These are phyloP conservation scores for Phytophthora vignae DNA, from an alignment of 352 stramenopile species.

Conservation along the genomic window DNA sequence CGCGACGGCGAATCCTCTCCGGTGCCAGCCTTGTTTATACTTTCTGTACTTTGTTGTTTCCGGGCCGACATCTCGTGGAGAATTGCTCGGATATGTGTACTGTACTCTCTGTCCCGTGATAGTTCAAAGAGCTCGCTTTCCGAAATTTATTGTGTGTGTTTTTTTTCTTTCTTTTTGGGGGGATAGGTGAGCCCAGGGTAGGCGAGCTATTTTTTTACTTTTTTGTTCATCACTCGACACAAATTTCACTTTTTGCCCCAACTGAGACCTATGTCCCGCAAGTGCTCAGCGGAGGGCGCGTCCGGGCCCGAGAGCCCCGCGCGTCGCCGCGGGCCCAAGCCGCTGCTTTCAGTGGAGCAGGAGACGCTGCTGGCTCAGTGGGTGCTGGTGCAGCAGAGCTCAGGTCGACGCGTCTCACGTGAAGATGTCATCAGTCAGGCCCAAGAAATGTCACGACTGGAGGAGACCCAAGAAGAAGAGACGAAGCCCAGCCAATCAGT, in stretches of 20 bases:
- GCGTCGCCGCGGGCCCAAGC: slow-evolving; percentile 29
- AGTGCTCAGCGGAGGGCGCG: neutral
- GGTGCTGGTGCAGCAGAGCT: slow-evolving; percentile 14
- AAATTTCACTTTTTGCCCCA: neutral
- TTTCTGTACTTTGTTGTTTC: no score
- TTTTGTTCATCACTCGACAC: no score
- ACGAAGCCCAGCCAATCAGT: slow-evolving; percentile 9
- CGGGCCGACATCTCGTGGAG: no score
- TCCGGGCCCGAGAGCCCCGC: slow-evolving; percentile 1
- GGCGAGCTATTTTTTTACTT: no score
- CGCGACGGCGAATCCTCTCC: no score
- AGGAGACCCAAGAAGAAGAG: neutral
- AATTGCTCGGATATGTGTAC: no score
- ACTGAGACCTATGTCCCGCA: slow-evolving; percentile 2
- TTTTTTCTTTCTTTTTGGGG: no score
- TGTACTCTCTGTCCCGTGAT: no score
- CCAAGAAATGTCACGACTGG: slow-evolving; percentile 16
- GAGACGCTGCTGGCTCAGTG: slow-evolving; percentile 24
- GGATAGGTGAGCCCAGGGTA: no score
- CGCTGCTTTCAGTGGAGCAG: slow-evolving; percentile 16
- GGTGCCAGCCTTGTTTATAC: no score
- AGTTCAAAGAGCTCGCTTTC: no score
- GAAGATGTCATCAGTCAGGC: slow-evolving; percentile 21
- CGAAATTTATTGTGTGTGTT: no score
- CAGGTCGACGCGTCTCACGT: slow-evolving; percentile 24